Base-by-base conservation (phyloP, 257 asterid genomes). In the Thymus mandschuricus region DNA sequence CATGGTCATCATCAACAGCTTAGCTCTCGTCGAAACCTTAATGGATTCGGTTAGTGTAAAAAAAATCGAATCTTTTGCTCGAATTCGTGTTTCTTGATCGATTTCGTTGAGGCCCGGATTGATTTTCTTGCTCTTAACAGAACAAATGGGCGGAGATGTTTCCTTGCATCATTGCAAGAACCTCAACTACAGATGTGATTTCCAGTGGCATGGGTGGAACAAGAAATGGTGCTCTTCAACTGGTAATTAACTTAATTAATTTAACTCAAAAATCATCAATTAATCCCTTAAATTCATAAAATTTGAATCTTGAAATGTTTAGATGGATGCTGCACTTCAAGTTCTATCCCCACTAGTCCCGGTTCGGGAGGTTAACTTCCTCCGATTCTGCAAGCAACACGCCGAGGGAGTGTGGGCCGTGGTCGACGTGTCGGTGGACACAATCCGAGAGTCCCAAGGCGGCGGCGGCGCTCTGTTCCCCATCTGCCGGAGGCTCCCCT, bases 361-460 rank as follows among this genome's bases (percentile, higher is more conserved):
- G n/a, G 92, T 88, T 2, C 79, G 99, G 6, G 95, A 87, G 75
- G 92, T 95, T 9, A 89, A 79, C 43, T 92, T 95, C 71, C 97
- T 95, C 70, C 90, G 99, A 50, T 92, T 89, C 83, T 92, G 99
- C 86, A 95, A 95, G 88, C 98, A 92, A 66, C 99, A 89, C 34
- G 97, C 96, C 0, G 99, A 90, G 69, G 99, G 99, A 0, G 88
- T 86, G 48, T 95, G 99, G 99, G 99, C 97, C 0, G 96, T 95
- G 0, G 99, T 90, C 6, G 99, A 95, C 51, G 92, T 95, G 41
- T 95, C 98, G 2, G 65, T 92, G 10, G 97, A 92, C 69, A 50
- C 87, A 41, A 82, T 89, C 68, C 79, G 90, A 0, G 97, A 85
- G 12, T 49, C 84, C 6, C 75, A 90, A 11, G 73, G 78, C 8